phyloP scores from a whole-genome alignment of 192 early-diverging fungal genomes.

The Dispira parvispora region DNA sequence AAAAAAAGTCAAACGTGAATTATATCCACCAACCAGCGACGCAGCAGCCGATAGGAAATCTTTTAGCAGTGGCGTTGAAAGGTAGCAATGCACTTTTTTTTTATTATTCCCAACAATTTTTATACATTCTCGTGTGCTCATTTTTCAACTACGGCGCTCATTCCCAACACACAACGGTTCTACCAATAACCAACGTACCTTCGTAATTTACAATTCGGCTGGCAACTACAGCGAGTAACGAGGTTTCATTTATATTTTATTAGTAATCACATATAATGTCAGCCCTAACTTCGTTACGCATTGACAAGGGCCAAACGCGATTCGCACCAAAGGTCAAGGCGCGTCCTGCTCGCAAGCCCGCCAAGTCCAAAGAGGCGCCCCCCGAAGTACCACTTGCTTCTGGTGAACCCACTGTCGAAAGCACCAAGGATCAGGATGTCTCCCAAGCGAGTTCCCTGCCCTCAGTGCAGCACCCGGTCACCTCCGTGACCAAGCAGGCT shows the following conservation, averaged over 20 bases:
- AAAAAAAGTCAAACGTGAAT: no score
- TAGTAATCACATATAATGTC: neutral
- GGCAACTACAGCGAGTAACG: no score
- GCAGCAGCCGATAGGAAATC: no score
- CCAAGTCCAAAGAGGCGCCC: neutral
- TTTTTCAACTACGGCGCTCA: no score
- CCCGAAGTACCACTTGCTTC: neutral
- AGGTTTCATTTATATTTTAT: neutral
- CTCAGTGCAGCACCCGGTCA: neutral
- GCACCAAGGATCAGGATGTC: neutral
- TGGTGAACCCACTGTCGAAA: neutral
- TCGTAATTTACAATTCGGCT: no score
- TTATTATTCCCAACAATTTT: no score
- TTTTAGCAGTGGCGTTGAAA: no score
- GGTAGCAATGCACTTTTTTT: no score
- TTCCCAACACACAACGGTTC: no score
- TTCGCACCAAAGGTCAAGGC: constrained; percentile 6
- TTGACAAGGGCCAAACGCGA: constrained; percentile 6
- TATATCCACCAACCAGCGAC: no score
- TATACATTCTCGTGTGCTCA: no score
- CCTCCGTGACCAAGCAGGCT: neutral
- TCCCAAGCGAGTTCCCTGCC: neutral
- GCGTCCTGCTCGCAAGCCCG: neutral
- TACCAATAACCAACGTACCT: no score
- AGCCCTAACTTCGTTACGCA: neutral